Conservation (phyloP, 768 basidiomycete genomes). For the Fistulinella prunicolor region DNA sequence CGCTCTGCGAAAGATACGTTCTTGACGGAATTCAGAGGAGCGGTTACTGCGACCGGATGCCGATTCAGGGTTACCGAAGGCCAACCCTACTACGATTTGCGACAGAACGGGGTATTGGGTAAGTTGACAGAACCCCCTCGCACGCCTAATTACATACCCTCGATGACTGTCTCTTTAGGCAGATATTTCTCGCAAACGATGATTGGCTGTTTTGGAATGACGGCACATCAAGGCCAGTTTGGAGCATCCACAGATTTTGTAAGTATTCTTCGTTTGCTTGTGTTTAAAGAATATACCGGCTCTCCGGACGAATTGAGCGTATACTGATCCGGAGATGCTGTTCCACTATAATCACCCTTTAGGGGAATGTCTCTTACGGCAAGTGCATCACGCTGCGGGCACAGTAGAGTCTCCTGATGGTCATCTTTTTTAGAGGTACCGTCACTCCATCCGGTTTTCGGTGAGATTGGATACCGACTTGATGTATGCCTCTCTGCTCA, state of each 20-base stretch:
- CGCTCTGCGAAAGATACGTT: neutral
- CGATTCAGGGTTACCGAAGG: conserved; percentile 43
- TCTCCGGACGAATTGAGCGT: neutral
- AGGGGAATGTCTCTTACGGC: conserved; percentile 78
- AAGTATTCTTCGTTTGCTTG: conserved; percentile 27
- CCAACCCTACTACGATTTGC: conserved; percentile 51
- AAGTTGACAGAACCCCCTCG: conserved; percentile 18
- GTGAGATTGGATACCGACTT: conserved; percentile 33
- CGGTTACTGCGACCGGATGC: conserved; percentile 61
- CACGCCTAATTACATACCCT: neutral
- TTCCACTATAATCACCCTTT: conserved; percentile 18
- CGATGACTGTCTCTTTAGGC: conserved; percentile 36
- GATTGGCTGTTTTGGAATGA: conserved; percentile 43
- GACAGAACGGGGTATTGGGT: conserved; percentile 58
- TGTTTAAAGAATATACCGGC: neutral
- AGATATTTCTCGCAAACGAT: conserved; percentile 50
- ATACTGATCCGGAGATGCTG: neutral
- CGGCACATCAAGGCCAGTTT: conserved; percentile 34
- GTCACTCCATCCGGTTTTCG: conserved; percentile 60
- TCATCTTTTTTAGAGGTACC: conserved; percentile 46
- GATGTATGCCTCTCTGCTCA: conserved; percentile 8
- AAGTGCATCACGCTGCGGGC: conserved; percentile 27
- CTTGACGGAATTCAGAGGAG: conserved; percentile 47
- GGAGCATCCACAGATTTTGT: conserved; percentile 79
- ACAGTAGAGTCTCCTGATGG: conserved; percentile 5